Evolutionary conservation across 768 basidiomycete species (phyloP), one percentile per base, ranked within the genome.

Genomic region (Amanita molliuscula): DNA sequence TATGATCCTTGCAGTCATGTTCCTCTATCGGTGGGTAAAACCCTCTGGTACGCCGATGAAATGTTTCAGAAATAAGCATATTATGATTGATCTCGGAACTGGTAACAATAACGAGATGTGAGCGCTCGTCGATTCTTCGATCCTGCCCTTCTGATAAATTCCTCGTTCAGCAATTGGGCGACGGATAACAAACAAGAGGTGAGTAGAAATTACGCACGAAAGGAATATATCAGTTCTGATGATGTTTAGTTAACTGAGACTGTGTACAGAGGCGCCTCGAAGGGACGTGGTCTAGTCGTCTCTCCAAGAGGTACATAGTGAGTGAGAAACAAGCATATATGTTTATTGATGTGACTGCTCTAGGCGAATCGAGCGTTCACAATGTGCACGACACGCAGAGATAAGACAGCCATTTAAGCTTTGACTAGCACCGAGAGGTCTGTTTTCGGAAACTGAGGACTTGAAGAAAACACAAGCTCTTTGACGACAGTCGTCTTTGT

Each of bases 31-130:
- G 92, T 94, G 57, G 37, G 84, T 60, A 34, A 7, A 52, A 21
- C 48, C 36, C 1, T 44, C 35, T 8, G n/a, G 16, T 5, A 16
- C 7, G 52, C 13, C 11, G 1, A 6, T 18, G 29, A n/a, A 10
- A 11, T 18, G 9, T 11, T 29, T 0, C 59, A 95, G 94, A 37
- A 95, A 95, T 67, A 96, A 98, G 64, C 96, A 98, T 63, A 98
- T 98, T 69, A 98, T 98, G 95, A 97, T 99, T 61, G 96, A 97
- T 79, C 70, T 98, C 56, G 94, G 93, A n/a, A 98, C 94, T 44
- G 94, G 94, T 74, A 96, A 98, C 68, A 97, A 97, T 69, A 97
- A 97, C 70, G 97, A 98, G 73, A 96, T 96, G 93, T 94, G 51
- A 56, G 90, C 49, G 29, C n/a, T 28, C 10, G 28, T 49, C 62